These are phyloP conservation scores for Clavariopsis aquatica DNA, from an alignment of 495 filamentous ascomycete species.

Conservation along the genomic window DNA sequence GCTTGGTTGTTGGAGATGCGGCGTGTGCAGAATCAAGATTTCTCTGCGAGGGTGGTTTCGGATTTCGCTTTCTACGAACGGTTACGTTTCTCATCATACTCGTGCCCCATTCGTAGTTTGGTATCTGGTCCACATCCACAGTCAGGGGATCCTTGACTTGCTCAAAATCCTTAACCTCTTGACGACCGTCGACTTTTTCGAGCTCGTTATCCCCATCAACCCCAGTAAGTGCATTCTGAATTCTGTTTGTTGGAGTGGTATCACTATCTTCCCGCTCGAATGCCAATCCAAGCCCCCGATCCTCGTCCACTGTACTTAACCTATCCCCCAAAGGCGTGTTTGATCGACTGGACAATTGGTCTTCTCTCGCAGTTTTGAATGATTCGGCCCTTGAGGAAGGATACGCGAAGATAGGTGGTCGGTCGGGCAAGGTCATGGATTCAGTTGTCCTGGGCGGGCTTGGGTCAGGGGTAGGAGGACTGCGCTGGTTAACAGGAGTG, in stretches of 20 bases:
- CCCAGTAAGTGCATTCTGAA: background rate
- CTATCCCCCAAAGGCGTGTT: slow-evolving; percentile 34
- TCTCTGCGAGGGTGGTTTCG: slow-evolving; percentile 26
- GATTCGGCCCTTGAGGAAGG: slow-evolving; percentile 45
- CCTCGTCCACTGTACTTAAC: slow-evolving; percentile 14
- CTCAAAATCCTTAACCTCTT: background rate
- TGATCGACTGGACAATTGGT: slow-evolving; percentile 34
- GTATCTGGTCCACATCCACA: slow-evolving; percentile 21
- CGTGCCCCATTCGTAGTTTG: slow-evolving; percentile 56
- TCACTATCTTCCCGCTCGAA: slow-evolving; percentile 32
- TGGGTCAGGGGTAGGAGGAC: slow-evolving; percentile 45
- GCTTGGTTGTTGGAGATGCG: slow-evolving; percentile 34
- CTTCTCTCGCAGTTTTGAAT: slow-evolving; percentile 45
- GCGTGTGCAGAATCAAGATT: slow-evolving; percentile 6
- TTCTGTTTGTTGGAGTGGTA: slow-evolving; percentile 25
- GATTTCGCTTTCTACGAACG: slow-evolving; percentile 51
- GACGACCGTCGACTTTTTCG: background rate
- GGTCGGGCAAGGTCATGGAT: slow-evolving; percentile 29
- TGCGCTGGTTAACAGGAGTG: slow-evolving; percentile 41
- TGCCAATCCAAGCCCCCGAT: slow-evolving; percentile 28
- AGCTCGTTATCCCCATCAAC: background rate
- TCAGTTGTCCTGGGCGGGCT: slow-evolving; percentile 43
- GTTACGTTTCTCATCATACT: slow-evolving; percentile 60
- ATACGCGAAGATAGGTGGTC: slow-evolving; percentile 24
- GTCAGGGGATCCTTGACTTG: background rate